Conservation (phyloP, 2,329 filamentous ascomycete genomes). For the Rutstroemia sp. region DNA sequence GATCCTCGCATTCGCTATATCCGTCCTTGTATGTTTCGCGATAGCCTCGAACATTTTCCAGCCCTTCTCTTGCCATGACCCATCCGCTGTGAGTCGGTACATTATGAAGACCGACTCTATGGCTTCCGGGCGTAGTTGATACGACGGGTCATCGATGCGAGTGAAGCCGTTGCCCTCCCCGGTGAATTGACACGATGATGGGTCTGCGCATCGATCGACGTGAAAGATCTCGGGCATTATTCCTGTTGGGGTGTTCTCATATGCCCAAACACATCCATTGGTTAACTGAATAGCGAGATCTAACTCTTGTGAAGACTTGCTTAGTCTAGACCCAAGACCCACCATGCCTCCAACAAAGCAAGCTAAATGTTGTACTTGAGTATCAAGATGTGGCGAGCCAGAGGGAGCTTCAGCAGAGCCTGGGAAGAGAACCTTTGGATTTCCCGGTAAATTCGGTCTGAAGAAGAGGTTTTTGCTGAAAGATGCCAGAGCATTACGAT, state of each 20-base stretch:
- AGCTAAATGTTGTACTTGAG: conserved; percentile 50
- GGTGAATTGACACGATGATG: conserved; percentile 5
- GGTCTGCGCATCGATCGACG: conserved; percentile 18
- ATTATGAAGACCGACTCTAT: conserved; percentile 63
- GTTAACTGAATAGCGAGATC: conserved; percentile 48
- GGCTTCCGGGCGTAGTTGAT: conserved; percentile 52
- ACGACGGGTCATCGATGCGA: conserved; percentile 24
- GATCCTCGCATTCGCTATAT: conserved; percentile 35
- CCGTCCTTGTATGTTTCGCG: conserved; percentile 34
- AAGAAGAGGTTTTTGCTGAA: conserved; percentile 37
- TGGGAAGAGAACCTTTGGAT: conserved; percentile 39
- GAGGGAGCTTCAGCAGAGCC: conserved; percentile 32
- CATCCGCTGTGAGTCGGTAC: conserved; percentile 24
- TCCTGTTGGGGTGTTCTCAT: conserved; percentile 45
- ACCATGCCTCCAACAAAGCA: conserved; percentile 67
- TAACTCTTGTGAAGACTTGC: conserved; percentile 44
- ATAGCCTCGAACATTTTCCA: conserved; percentile 41
- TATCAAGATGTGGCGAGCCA: conserved; percentile 2
- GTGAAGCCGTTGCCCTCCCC: not conserved
- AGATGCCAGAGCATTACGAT: conserved; percentile 35
- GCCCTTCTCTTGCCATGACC: conserved; percentile 32
- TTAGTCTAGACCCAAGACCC: conserved; percentile 54
- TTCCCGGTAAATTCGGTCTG: conserved; percentile 35
- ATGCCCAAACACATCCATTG: conserved; percentile 54
- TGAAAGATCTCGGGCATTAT: conserved; percentile 53